These are phyloP conservation scores for Zygosaccharomyces pseudobailii DNA, from an alignment of 1,139 yeast species.

Conservation along the genomic window DNA sequence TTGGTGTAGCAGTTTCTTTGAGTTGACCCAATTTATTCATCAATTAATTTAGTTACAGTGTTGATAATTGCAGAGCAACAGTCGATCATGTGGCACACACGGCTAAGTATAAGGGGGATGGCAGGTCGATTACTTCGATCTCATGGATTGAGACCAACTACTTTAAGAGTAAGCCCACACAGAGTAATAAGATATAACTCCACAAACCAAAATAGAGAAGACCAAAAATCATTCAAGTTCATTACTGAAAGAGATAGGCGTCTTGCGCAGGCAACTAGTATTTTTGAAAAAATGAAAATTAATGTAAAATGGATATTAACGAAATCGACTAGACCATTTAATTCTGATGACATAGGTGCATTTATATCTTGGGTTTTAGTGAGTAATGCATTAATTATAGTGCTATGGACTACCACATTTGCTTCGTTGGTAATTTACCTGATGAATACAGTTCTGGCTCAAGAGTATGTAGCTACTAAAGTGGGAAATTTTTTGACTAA, in stretches of 20 bases:
- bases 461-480: conserved; percentile 76
- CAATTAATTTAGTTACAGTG: not conserved
- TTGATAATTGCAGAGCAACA: not conserved
- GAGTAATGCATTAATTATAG: conserved; percentile 73
- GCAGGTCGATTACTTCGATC: not conserved
- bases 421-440: conserved; percentile 72
- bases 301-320: conserved; percentile 69
- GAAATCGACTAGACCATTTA: conserved; percentile 64
- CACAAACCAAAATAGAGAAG: not conserved
- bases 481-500: conserved; percentile 80
- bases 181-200: not conserved
- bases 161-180: not conserved
- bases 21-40: not conserved
- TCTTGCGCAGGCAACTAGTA: conserved; percentile 25
- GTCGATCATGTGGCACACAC: not conserved
- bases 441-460: conserved; percentile 82
- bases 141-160: not conserved
- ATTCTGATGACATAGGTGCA: conserved; percentile 85
- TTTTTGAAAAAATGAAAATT: conserved; percentile 38
- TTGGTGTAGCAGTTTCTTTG: not conserved
- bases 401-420: conserved; percentile 87
- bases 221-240: conserved; percentile 11
- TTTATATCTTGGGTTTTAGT: conserved; percentile 86
- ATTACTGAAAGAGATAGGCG: conserved; percentile 26
- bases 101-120: not conserved